These are phyloP conservation scores for Colletotrichum phormii DNA, from an alignment of 2,329 filamentous ascomycete species.

Conservation along the genomic window DNA sequence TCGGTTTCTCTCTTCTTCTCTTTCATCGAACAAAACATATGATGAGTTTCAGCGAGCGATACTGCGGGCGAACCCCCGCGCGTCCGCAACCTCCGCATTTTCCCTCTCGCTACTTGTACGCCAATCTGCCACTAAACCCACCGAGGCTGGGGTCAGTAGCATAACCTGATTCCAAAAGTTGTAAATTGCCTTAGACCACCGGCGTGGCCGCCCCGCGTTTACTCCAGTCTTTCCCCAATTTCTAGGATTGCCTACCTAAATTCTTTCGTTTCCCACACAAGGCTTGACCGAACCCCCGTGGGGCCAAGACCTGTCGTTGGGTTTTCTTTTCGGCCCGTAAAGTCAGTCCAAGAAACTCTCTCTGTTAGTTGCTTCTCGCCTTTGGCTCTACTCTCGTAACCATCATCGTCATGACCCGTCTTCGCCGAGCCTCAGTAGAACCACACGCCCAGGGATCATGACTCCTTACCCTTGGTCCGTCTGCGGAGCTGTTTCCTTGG, in stretches of 20 bases:
- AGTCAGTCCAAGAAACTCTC: constrained; percentile 13
- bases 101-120: constrained; percentile 1
- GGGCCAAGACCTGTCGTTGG: constrained; percentile 4
- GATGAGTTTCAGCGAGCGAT: constrained; percentile 33
- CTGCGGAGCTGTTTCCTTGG: constrained; percentile 21
- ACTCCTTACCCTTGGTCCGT: constrained; percentile 24
- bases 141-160: constrained; percentile 14
- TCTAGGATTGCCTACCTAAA: constrained; percentile 1
- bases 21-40: not conserved
- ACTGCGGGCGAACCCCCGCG: constrained; percentile 24
- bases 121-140: constrained; percentile 18
- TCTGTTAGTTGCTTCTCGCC: not conserved
- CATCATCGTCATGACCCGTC: constrained; percentile 14
- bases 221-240: not conserved
- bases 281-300: not conserved
- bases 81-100: constrained; percentile 33
- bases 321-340: constrained; percentile 16
- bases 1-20: not conserved
- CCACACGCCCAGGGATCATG: constrained; percentile 20
- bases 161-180: not conserved
- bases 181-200: not conserved
- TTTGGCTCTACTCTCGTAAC: not conserved
- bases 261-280: not conserved
- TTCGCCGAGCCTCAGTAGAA: constrained; percentile 18
- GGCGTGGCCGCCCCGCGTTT: constrained; percentile 34